Percentiles rank a stretch among this genome's conserved stretches.
These are phyloP conservation scores for Pseudogymnoascus sp. DNA, from an alignment of 2,329 filamentous ascomycete genomes.

Conservation along the genomic window DNA sequence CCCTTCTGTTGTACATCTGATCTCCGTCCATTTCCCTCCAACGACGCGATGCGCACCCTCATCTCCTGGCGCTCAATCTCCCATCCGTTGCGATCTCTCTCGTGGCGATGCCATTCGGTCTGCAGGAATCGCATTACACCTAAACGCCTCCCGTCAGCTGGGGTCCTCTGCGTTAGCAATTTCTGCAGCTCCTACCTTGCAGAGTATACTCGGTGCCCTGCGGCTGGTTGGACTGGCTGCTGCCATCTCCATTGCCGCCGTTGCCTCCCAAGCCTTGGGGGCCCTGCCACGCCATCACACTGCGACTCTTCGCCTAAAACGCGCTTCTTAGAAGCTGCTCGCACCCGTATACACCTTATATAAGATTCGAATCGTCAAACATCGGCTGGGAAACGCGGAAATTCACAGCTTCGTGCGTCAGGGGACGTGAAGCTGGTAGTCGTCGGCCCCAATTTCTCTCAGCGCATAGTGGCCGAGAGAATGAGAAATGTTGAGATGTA, in stretches of 20 bases:
- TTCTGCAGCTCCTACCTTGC: slow-evolving; percentile 45
- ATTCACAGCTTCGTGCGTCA: background rate
- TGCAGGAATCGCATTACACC: slow-evolving; percentile 99
- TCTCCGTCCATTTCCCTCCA: slow-evolving; percentile 83
- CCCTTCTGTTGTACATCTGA: slow-evolving; percentile 84
- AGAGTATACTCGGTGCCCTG: slow-evolving; percentile 65
- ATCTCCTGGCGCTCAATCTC: slow-evolving; percentile 99
- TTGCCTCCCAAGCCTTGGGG: slow-evolving; percentile 46
- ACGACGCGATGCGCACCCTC: slow-evolving; percentile 91
- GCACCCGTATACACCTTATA: background rate
- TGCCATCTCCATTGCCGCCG: slow-evolving; percentile 22
- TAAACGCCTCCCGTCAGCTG: slow-evolving; percentile 60
- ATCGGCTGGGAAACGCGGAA: background rate
- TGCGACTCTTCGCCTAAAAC: background rate
- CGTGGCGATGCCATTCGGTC: slow-evolving; percentile 97
- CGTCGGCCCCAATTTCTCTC: background rate
- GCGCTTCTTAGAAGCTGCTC: background rate
- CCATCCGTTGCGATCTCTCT: slow-evolving; percentile 96
- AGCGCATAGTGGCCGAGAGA: slow-evolving; percentile 6
- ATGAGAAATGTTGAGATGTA: background rate
- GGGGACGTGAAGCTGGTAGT: background rate
- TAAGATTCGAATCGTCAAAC: background rate
- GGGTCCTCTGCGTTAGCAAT: background rate
- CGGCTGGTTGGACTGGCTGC: slow-evolving; percentile 35
- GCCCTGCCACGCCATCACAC: slow-evolving; percentile 64